Evolutionary conservation across 2,329 filamentous ascomycete genomes (phyloP), one percentile per base, ranked within the genome.

Genomic region (Domatiomyces globalis): DNA sequence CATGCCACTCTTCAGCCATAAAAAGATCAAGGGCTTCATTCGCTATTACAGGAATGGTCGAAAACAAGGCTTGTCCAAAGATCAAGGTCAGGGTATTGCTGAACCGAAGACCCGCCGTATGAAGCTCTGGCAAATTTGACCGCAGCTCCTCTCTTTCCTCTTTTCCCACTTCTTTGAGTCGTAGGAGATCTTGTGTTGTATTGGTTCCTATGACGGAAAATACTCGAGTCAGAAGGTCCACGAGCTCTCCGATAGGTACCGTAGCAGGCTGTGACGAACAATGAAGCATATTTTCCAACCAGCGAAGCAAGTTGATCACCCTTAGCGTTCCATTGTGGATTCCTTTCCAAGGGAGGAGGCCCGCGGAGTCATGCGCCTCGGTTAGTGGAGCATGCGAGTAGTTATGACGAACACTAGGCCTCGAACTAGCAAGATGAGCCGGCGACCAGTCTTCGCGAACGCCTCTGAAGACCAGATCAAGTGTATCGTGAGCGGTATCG

Each of bases 111-210:
- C 79, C 77, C 12, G 84, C 80, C 12, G 81, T 67, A 62, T 95
- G 87, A 42, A 95, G 77, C 8, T 77, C 73, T 4, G 89, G 85
- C 9, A 95, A 73, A 17, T 79, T 72, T 46, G 76, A 71, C 78
- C 85, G 89, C 2, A 95, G 73, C 45, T 82, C 79, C 49, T 94
- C 87, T 54, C 83, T 83, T 67, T 95, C 90, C 48, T 94, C 85
- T 54, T 84, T 79, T 29, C 81, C 76, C 56, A 92, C 79, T 56
- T 86, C 83, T 20, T 55, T 42, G 53, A 54, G 22, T 63, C 54
- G 65, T 10, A 27, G 22, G 9, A 4, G 45, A 36, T 47, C 2
- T 10, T 39, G 22, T 9, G 18, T 47, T 69, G 63, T 62, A 73
- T 67, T 58, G 60, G 73, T 51, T 58, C 78, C 65, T 66, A 79